phyloP scores from a whole-genome alignment of 2,329 filamentous ascomycete genomes.

The Aspergillus brasiliensis region DNA sequence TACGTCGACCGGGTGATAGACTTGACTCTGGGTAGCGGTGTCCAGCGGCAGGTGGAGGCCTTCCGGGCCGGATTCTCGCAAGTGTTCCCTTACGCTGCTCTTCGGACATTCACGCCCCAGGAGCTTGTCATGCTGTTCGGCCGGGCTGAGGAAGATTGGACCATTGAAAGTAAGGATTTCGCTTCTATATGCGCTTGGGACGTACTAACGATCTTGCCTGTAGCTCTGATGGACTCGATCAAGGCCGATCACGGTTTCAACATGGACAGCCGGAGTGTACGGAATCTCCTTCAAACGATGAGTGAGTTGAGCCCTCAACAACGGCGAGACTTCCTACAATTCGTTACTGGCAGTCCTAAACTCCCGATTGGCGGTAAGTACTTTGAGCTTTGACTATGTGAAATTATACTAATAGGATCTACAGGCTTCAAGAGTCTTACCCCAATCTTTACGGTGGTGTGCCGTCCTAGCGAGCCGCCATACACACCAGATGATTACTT shows the following conservation, averaged over 20 bases:
- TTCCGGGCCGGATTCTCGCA: slow-evolving; percentile 91
- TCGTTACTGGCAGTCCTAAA: slow-evolving; percentile 96
- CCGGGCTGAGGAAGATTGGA: slow-evolving; percentile 92
- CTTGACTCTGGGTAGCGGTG: slow-evolving; percentile 84
- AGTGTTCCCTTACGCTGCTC: slow-evolving; percentile 91
- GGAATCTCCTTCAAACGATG: slow-evolving; percentile 91
- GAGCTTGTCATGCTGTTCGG: slow-evolving; percentile 96
- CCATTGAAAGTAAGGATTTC: slow-evolving; percentile 78
- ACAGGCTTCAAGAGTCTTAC: slow-evolving; percentile 94
- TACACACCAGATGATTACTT: slow-evolving; percentile 95
- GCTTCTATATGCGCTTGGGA: too few relatives aligned
- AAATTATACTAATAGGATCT: slow-evolving; percentile 35
- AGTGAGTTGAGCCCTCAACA: slow-evolving; percentile 75
- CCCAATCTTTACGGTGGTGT: slow-evolving; percentile 98
- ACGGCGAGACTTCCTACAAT: slow-evolving; percentile 92
- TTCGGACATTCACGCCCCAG: slow-evolving; percentile 91
- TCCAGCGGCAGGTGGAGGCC: slow-evolving; percentile 84
- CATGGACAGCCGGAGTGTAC: slow-evolving; percentile 95
- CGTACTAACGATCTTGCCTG: slow-evolving; percentile 29
- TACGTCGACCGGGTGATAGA: slow-evolving; percentile 92
- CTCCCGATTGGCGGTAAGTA: slow-evolving; percentile 90
- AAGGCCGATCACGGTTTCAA: slow-evolving; percentile 99
- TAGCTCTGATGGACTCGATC: slow-evolving; percentile 94
- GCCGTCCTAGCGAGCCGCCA: slow-evolving; percentile 95
- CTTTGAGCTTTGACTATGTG: not conserved